A percentile compares a stretch with the other conserved stretches of the same genome.
These are phyloP conservation scores for Byssothecium circinans DNA, from an alignment of 2,329 filamentous ascomycete genomes.

Conservation along the genomic window DNA sequence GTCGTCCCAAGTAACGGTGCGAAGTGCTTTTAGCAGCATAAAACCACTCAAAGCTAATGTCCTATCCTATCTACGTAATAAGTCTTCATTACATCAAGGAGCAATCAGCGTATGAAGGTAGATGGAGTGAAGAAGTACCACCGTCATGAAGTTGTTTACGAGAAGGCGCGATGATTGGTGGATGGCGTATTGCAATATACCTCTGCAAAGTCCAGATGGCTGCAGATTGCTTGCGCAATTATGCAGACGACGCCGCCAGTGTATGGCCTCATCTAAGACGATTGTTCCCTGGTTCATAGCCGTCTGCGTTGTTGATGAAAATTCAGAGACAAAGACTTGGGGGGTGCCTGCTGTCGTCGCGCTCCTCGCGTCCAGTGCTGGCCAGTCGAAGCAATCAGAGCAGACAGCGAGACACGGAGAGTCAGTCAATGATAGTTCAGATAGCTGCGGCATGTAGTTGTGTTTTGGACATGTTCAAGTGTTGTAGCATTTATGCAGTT, in stretches of 20 bases:
- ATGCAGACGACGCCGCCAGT: neutral
- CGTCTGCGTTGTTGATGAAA: constrained; percentile 1
- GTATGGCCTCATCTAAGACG: neutral
- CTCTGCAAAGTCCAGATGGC: constrained; percentile 15
- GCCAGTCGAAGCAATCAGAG: constrained; percentile 5
- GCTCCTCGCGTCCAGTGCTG: constrained; percentile 2
- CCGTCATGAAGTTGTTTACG: constrained; percentile 8
- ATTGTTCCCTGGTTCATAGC: neutral
- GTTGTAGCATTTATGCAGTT: neutral
- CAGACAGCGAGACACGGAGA: neutral
- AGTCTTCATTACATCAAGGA: too few species aligned
- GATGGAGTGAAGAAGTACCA: constrained; percentile 6
- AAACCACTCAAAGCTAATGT: too few species aligned
- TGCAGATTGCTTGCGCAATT: constrained; percentile 19
- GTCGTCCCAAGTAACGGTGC: too few species aligned
- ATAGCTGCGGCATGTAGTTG: neutral
- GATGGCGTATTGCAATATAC: constrained; percentile 15
- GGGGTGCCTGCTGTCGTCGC: constrained; percentile 8
- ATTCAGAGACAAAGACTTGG: constrained; percentile 7
- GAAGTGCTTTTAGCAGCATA: too few species aligned
- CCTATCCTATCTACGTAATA: too few species aligned
- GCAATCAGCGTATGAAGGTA: neutral
- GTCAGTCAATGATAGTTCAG: neutral
- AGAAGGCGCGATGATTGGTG: constrained; percentile 14
- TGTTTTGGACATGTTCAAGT: neutral